Percentiles rank a stretch among this genome's conserved stretches.
These are phyloP conservation scores for Arabidopsis arenosa DNA, from an alignment of 345 rosid genomes.

Conservation along the genomic window DNA sequence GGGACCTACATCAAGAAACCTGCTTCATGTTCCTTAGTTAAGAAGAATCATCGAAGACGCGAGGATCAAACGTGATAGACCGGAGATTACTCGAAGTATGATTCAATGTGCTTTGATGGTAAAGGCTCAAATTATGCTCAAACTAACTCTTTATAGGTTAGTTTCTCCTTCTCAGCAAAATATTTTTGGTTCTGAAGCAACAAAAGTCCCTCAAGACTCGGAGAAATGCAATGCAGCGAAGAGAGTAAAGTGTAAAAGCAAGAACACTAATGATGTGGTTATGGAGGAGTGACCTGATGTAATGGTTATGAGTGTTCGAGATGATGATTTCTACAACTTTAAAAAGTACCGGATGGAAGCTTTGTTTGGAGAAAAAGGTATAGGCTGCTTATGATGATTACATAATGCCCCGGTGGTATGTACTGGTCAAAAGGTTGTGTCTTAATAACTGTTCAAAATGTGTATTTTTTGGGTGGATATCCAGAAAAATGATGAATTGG, in stretches of 20 bases:
- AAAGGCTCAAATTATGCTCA: neutral
- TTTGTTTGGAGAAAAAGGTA: constrained; percentile 59
- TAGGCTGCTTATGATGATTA: constrained; percentile 76
- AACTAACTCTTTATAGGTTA: neutral
- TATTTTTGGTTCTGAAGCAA: neutral
- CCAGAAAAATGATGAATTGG: constrained; percentile 54
- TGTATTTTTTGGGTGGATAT: constrained; percentile 64
- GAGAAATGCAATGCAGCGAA: neutral
- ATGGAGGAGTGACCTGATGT: constrained; percentile 32
- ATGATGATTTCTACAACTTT: constrained; percentile 72
- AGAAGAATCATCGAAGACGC: neutral
- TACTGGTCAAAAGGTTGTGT: constrained; percentile 60
- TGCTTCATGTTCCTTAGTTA: neutral
- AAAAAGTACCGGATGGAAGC: constrained; percentile 56
- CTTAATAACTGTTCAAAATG: constrained; percentile 61
- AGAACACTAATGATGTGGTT: constrained; percentile 20
- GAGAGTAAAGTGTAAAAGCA: constrained; percentile 34
- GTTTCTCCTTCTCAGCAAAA: neutral
- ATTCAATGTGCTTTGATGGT: neutral
- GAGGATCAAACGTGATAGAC: neutral
- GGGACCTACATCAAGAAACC: neutral
- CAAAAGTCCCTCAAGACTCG: neutral
- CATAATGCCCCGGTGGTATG: constrained; percentile 77
- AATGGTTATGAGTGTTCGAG: constrained; percentile 54
- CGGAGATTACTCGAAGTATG: neutral